Evolutionary conservation across 257 asterid genomes (phyloP), one percentile per base, ranked within the genome.

Genomic region (Striga asiatica): DNA sequence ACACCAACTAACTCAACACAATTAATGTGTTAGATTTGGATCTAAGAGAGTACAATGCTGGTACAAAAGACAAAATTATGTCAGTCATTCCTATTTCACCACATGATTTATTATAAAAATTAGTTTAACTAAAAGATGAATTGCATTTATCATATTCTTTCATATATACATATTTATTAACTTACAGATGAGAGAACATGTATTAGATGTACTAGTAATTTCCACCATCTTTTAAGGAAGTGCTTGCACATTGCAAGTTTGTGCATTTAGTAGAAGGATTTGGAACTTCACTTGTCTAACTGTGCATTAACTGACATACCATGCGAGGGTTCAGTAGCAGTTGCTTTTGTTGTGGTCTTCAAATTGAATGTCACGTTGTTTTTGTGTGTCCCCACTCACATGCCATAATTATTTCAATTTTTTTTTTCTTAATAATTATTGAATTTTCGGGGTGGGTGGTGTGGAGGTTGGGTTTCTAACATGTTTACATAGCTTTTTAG

Each of bases 331-430:
- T 64, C 48, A 56, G 70, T 37, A 32, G 68, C 57, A 67, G 66
- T 61, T 53, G 68, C 66, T 37, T 66, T 62, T 55, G 21, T 35
- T 64, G 81, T 71, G 76, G 78, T 62, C 75, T 69, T 66, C 8
- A 3, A 57, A 61, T 71, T 49, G 6, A 65, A 65, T 77, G 64
- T 54, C 60, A 37, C 68, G 19, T 41, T 54, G 50, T 45, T 64
- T 72, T 70, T 25, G 45, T 56, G 18, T n/a, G 71, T 57, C 74
- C 74, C 73, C 35, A 61, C 57, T 56, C 65, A 58, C 70, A 60
- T 73, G 78, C 55, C 4, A 29, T 43, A 57, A 55, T 63, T 69
- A 21, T 56, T 62, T 66, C 42, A 57, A 55, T 63, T 69, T 16
- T 56, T 62, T 66, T 35, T 52, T 10, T 18, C 16, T 34, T 34